These are phyloP conservation scores for Solanum paucissectum DNA, from an alignment of 257 asterid genomes.

Conservation along the genomic window DNA sequence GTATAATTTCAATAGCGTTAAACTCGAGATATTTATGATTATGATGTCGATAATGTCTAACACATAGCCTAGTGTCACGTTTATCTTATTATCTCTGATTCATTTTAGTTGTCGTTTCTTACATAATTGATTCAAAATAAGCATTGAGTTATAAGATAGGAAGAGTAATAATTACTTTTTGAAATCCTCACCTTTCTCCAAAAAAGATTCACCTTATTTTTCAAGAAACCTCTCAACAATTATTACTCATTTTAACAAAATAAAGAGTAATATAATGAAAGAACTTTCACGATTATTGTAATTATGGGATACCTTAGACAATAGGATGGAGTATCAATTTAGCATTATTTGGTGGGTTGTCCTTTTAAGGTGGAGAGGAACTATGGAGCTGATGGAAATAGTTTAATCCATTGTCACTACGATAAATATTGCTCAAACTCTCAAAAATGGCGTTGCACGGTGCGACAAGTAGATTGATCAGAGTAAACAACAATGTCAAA, in stretches of 20 bases:
- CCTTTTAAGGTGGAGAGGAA: neutral
- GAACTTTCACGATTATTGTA: neutral
- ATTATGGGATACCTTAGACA: neutral
- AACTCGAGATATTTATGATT: neutral
- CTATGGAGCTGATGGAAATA: neutral
- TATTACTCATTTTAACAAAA: neutral
- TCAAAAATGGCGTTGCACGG: neutral
- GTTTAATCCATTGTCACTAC: neutral
- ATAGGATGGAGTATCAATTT: neutral
- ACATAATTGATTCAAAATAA: neutral
- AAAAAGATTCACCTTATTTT: neutral
- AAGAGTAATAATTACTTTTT: neutral
- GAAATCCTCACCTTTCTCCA: neutral
- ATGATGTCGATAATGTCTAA: neutral
- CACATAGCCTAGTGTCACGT: neutral
- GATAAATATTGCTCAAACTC: neutral
- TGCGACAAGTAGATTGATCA: neutral
- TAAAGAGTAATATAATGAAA: neutral
- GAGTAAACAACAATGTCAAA: neutral
- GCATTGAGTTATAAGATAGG: neutral
- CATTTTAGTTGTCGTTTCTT: neutral
- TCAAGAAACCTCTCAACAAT: neutral
- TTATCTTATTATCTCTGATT: neutral
- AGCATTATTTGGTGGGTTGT: neutral
- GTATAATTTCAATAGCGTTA: no score